Percentiles rank a stretch among this genome's conserved stretches.
phyloP scores from a whole-genome alignment of 108 stramenopile genomes.

The Cylindrotheca fusiformis region DNA sequence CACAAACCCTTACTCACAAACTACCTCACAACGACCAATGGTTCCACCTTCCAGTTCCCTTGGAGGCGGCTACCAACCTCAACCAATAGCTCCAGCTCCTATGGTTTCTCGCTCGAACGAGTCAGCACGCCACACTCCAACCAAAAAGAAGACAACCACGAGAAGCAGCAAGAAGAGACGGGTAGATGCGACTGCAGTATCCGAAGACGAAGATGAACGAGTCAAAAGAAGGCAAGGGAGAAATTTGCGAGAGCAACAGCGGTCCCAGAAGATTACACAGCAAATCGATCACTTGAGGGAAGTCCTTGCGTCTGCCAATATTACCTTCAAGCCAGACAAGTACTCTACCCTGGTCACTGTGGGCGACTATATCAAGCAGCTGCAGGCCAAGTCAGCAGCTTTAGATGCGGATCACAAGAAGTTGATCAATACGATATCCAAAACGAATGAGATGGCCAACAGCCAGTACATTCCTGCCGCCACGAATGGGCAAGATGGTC shows the following conservation, averaged over 20 bases:
- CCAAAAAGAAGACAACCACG: not conserved
- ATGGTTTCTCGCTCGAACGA: not conserved
- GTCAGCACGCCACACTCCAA: not conserved
- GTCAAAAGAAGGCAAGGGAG: slow-evolving; percentile 60
- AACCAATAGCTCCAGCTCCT: not conserved
- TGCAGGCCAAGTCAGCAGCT: slow-evolving; percentile 48
- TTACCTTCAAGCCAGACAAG: slow-evolving; percentile 74
- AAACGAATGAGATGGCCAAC: slow-evolving; percentile 50
- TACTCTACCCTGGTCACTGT: slow-evolving; percentile 73
- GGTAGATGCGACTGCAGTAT: slow-evolving; percentile 34
- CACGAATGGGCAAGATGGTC: slow-evolving; percentile 4
- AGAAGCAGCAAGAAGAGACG: slow-evolving; percentile 9
- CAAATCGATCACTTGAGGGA: slow-evolving; percentile 64
- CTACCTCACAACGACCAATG: not conserved
- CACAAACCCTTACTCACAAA: not conserved
- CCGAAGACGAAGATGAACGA: slow-evolving; percentile 73
- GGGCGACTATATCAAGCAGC: slow-evolving; percentile 63
- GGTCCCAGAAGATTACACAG: slow-evolving; percentile 68
- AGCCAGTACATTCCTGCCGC: slow-evolving; percentile 28
- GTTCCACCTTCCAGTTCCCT: too few relatives aligned
- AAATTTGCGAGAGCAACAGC: slow-evolving; percentile 74
- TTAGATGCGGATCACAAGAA: slow-evolving; percentile 74
- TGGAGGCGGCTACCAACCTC: not conserved
- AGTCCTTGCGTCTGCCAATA: slow-evolving; percentile 51
- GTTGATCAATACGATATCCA: slow-evolving; percentile 61